Base-by-base conservation (phyloP, 306 rosid genomes). In the Lagenaria siceraria region DNA sequence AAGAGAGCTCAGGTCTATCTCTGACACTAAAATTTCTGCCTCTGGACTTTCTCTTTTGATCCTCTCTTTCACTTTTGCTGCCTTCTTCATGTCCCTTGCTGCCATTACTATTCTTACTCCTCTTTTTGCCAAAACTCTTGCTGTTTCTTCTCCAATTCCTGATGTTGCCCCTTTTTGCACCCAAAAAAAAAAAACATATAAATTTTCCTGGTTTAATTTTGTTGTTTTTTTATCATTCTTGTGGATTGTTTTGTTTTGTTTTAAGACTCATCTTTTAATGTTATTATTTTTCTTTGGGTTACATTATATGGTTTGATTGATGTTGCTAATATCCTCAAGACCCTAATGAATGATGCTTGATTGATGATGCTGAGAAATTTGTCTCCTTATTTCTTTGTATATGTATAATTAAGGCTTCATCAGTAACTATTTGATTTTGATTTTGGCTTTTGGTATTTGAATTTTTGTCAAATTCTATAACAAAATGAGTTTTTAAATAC, bases 91-190 rank as follows among this genome's bases (percentile, higher is more conserved):
- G 83, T 94, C 94, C 77, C 98, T 92, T 1, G 95, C 98, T 53
- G 87, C 93, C 35, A 94, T 83, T 78, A 94, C 98, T 22, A 92
- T 85, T 69, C 95, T 90, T 65, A 90, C 90, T 18, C 98, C 98
- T 82, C 89, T 90, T 90, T 87, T 94, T 59, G 98, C 98, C 27
- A 94, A 78, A 25, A 87, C 96, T 75, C 97, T 89, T 0, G 97
- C 97, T 55, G 98, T 94, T 84, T 94, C 98, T 66, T 87, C 96
- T 87, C 98, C 98, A 75, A 94, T 91, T 2, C 98, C 98, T 38
- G 98, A 92, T 22, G 90, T 87, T 13, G 89, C 95, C 35, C 98
- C 98, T 93, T 78, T 40, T 77, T 78, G 24, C 77, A 25, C 66
- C 66, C 38, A 61, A 13, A 11, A 60, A 4, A 21, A 15, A n/a